These are phyloP conservation scores for Nemania bipapillata DNA, from an alignment of 2,329 filamentous ascomycete genomes.

Conservation along the genomic window DNA sequence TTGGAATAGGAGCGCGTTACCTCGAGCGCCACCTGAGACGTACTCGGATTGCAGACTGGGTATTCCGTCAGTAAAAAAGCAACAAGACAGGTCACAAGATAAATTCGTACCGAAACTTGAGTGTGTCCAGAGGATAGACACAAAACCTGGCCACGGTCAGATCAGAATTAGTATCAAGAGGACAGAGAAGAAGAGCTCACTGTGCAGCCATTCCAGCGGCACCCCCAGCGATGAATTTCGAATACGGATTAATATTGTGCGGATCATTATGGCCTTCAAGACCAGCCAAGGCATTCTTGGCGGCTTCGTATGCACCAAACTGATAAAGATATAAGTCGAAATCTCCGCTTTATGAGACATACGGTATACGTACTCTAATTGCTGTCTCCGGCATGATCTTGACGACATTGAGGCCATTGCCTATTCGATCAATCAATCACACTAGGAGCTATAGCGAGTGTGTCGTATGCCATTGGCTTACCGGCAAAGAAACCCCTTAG, in stretches of 20 bases:
- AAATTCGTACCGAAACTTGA: conserved; percentile 70
- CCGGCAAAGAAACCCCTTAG: conserved; percentile 91
- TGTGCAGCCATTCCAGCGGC: conserved; percentile 94
- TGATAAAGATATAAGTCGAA: conserved; percentile 44
- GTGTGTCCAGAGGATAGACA: conserved; percentile 91
- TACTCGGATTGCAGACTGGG: conserved; percentile 92
- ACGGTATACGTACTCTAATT: conserved; percentile 70
- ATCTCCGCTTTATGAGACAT: not conserved
- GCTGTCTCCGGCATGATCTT: conserved; percentile 99
- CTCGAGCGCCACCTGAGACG: conserved; percentile 83
- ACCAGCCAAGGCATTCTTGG: conserved; percentile 85
- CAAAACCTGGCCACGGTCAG: conserved; percentile 69
- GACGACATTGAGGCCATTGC: conserved; percentile 93
- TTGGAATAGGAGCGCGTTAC: conserved; percentile 81
- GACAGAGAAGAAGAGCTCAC: conserved; percentile 58
- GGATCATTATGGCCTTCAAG: conserved; percentile 90
- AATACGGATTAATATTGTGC: conserved; percentile 79
- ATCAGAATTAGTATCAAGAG: conserved; percentile 16
- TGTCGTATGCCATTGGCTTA: conserved; percentile 56
- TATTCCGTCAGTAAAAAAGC: conserved; percentile 51
- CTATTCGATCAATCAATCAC: conserved; percentile 58
- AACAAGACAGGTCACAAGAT: not conserved
- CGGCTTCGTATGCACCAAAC: conserved; percentile 96
- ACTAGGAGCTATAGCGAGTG: conserved; percentile 21
- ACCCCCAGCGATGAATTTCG: conserved; percentile 91